Conservation (phyloP, 768 basidiomycete genomes). For the Galerina marginata region DNA sequence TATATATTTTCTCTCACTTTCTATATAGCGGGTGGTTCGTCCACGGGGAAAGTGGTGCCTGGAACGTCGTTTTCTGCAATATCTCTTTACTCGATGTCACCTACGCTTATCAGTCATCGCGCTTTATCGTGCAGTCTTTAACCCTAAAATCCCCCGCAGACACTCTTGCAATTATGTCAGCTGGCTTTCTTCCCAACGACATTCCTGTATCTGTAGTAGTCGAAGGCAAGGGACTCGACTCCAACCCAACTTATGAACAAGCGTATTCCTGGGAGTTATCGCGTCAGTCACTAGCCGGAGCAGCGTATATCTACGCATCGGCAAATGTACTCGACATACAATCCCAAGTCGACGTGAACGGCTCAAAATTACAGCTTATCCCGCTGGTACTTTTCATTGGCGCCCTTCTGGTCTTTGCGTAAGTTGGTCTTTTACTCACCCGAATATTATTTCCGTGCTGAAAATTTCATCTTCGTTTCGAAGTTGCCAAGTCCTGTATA, state of each 20-base stretch:
- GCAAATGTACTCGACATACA: background rate
- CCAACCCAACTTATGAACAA: background rate
- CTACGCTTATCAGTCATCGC: background rate
- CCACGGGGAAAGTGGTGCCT: constrained; percentile 7
- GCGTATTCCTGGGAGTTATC: constrained; percentile 4
- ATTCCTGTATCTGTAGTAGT: background rate
- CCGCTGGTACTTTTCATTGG: background rate
- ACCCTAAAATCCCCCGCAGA: background rate
- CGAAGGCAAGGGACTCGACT: background rate
- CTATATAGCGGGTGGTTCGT: constrained; percentile 8
- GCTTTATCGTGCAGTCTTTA: background rate
- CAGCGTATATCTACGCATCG: background rate
- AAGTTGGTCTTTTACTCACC: background rate
- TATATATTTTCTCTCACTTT: background rate
- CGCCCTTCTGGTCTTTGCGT: background rate
- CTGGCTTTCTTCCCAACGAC: background rate
- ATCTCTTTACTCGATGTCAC: constrained; percentile 2
- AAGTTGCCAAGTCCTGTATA: background rate
- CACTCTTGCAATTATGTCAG: background rate
- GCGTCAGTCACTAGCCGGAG: background rate
- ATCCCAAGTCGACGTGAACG: background rate
- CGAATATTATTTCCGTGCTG: background rate
- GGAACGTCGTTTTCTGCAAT: constrained; percentile 12
- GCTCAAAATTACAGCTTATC: background rate
- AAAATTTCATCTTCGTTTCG: background rate